Percentiles rank a stretch among this genome's conserved stretches.
Evolutionary conservation across 495 filamentous ascomycete species (phyloP).

Genomic region (Hypoxylon fragiforme): DNA sequence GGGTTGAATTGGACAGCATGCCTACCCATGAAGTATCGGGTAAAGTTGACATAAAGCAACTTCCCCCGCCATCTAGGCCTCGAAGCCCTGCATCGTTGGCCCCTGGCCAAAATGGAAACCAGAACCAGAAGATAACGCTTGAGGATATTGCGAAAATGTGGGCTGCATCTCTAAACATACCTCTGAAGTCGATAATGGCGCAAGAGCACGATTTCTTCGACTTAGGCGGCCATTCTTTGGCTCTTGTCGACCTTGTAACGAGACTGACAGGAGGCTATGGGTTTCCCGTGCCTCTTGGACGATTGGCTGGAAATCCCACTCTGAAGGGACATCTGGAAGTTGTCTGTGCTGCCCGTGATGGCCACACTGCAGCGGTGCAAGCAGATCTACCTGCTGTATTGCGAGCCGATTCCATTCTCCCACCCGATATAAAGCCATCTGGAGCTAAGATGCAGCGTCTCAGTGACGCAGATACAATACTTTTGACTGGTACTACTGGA

Average conservation of each 20-base stretch:
- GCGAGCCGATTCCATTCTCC: constrained; percentile 60
- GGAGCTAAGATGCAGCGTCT: constrained; percentile 53
- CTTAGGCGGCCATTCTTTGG: constrained; percentile 69
- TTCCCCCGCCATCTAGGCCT: constrained; percentile 54
- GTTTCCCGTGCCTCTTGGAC: constrained; percentile 63
- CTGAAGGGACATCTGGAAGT: constrained; percentile 63
- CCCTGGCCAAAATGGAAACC: constrained; percentile 40
- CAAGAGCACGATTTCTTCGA: constrained; percentile 70
- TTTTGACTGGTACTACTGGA: constrained; percentile 48
- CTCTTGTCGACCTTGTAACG: constrained; percentile 65
- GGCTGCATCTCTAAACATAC: constrained; percentile 61
- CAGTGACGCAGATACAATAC: constrained; percentile 57
- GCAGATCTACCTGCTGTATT: constrained; percentile 65
- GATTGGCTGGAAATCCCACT: constrained; percentile 64
- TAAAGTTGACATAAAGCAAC: constrained; percentile 65
- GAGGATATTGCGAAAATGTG: constrained; percentile 62
- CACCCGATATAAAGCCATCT: constrained; percentile 58
- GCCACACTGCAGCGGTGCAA: constrained; percentile 66
- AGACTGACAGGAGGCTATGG: constrained; percentile 61
- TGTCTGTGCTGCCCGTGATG: constrained; percentile 61
- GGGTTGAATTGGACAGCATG: constrained; percentile 62
- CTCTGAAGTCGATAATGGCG: constrained; percentile 52
- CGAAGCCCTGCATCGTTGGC: constrained; percentile 38
- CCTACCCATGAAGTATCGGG: constrained; percentile 69
- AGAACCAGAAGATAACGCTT: constrained; percentile 53